These are phyloP conservation scores for Myochromella boudieri DNA, from an alignment of 768 basidiomycete genomes.

Conservation along the genomic window DNA sequence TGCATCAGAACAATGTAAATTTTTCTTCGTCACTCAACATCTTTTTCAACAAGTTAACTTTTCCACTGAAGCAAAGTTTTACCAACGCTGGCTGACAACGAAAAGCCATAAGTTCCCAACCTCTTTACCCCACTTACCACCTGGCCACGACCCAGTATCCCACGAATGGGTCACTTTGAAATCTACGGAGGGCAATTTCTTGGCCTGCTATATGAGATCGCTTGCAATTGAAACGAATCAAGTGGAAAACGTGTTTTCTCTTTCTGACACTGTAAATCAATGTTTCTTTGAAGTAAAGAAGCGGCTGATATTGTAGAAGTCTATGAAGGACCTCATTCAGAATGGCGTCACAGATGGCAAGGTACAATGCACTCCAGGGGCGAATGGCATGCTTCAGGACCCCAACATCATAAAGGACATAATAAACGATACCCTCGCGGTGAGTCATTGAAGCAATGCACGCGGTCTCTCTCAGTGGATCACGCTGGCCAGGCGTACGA, in stretches of 20 bases:
- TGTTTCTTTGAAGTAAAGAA: background rate
- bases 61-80: too few species aligned
- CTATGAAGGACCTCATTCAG: slow-evolving; percentile 19
- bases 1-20: too few species aligned
- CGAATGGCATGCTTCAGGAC: slow-evolving; percentile 22
- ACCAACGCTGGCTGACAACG: slow-evolving; percentile 22
- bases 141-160: slow-evolving; percentile 18
- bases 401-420: slow-evolving; percentile 22
- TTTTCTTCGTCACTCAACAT: too few species aligned
- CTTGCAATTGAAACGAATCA: slow-evolving; percentile 29
- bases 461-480: background rate
- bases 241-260: slow-evolving; percentile 23
- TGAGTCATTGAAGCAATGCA: slow-evolving; percentile 12
- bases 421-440: slow-evolving; percentile 26
- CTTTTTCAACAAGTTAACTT: too few species aligned
- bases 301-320: slow-evolving; percentile 17
- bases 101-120: slow-evolving; percentile 22
- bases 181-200: slow-evolving; percentile 11
- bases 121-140: slow-evolving; percentile 19
- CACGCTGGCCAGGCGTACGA: slow-evolving; percentile 17
- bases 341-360: slow-evolving; percentile 20
- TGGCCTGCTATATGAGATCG: slow-evolving; percentile 19
- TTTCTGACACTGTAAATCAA: slow-evolving; percentile 20
- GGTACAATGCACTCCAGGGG: slow-evolving; percentile 11
- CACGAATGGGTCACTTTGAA: slow-evolving; percentile 19